Evolutionary conservation across 768 basidiomycete species (phyloP), one percentile per base, ranked within the genome.

Genomic region (Agaricus bisporus): DNA sequence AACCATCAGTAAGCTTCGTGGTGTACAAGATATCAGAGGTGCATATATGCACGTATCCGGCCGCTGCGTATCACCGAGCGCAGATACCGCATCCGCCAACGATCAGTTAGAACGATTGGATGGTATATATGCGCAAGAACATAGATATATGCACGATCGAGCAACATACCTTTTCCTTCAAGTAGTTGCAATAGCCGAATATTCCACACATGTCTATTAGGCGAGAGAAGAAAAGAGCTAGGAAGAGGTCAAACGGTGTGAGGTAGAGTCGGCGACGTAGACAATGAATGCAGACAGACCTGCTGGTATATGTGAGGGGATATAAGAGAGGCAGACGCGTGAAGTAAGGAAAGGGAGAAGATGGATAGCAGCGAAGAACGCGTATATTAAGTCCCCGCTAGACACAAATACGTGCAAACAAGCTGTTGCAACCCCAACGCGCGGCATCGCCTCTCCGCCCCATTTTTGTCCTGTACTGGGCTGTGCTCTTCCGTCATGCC

Each of bases 171-270:
- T 94, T 95, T 74, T 98, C 95, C 72, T 87, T 87, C 67, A 98
- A 79, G 77, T 73, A 98, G 70, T 83, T 95, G 78, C 91, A 93
- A 73, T 97, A 98, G 53, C 80, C 90, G 68, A 98, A 98, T 74
- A 98, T 98, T 72, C 95, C 95, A 73, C 91, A 94, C 91, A 91
- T 92, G 54, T 32, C 32, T 32, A 11, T 60, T 58, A 54, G 57
- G 35, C 48, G 47, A 59, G 52, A 35, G 43, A 45, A 36, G 51
- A 41, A 26, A 49, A 41, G 41, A 46, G 36, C 25, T 39, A 44
- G 38, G 51, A 49, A 15, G 54, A 41, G 32, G n/a, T 46, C 28
- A 39, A 47, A 25, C 53, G 26, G 49, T 41, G 45, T 51, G 41
- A 49, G 49, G 37, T 48, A 38, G 42, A 54, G 41, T 38, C 41